Conservation (phyloP, 768 basidiomycete species). For the Mrakia gelida region DNA sequence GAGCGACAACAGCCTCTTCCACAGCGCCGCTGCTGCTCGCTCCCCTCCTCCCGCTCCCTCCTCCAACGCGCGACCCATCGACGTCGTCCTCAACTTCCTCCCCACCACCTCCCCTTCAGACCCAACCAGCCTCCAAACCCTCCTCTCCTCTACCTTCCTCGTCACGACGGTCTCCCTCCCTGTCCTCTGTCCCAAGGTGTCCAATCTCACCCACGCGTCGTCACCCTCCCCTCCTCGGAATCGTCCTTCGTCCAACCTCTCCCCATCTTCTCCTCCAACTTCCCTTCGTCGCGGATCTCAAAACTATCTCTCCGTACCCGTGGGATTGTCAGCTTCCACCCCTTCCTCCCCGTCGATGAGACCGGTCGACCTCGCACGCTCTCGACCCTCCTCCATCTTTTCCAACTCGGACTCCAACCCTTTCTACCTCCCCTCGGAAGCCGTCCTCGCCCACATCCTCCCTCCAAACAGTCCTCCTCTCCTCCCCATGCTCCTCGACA, state of each 20-base stretch:
- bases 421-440: neutral
- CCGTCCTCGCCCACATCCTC: conserved; percentile 7
- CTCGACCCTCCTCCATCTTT: conserved; percentile 4
- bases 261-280: neutral
- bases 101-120: neutral
- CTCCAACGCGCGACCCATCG: neutral
- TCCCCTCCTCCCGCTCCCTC: neutral
- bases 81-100: conserved; percentile 13
- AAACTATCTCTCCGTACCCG: neutral
- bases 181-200: neutral
- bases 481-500: neutral
- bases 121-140: neutral
- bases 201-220: neutral
- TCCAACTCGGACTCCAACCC: neutral
- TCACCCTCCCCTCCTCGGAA: neutral
- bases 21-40: neutral
- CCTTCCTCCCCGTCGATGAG: neutral
- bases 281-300: neutral
- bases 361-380: neutral
- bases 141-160: conserved; percentile 2
- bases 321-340: neutral
- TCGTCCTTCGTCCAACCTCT: neutral
- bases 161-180: conserved; percentile 8
- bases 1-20: neutral
- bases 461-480: neutral